Evolutionary conservation across 1,284 basidiomycete species (phyloP).

Genomic region (Leccinum pachyderme): DNA sequence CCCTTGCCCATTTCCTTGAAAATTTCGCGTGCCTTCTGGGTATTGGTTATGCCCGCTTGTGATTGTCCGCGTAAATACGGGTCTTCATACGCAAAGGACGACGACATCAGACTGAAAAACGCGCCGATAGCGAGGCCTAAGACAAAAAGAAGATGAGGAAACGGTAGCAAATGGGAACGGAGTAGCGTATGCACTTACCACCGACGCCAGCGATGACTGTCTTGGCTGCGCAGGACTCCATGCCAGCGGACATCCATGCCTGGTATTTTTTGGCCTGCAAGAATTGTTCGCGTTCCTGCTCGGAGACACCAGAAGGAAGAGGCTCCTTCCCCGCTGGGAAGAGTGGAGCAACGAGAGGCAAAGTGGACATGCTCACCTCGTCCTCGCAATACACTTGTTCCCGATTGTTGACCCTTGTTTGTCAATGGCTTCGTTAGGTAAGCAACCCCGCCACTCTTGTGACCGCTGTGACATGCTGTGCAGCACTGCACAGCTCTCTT

Average conservation of each 20-base stretch:
- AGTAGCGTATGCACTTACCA: constrained; percentile 50
- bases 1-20: constrained; percentile 94
- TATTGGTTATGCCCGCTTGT: constrained; percentile 57
- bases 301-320: constrained; percentile 77
- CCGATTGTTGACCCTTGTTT: neutral
- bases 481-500: too few species aligned
- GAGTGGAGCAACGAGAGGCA: constrained; percentile 45
- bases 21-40: constrained; percentile 81
- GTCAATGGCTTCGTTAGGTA: neutral
- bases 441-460: too few species aligned
- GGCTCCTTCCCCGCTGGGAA: constrained; percentile 70
- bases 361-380: constrained; percentile 21
- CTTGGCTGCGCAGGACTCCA: constrained; percentile 87
- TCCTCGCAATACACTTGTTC: neutral
- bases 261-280: constrained; percentile 76
- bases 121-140: constrained; percentile 89
- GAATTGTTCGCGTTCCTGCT: constrained; percentile 73
- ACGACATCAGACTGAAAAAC: constrained; percentile 95
- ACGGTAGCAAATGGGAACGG: constrained; percentile 6
- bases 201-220: constrained; percentile 71
- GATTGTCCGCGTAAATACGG: constrained; percentile 74
- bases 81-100: constrained; percentile 95
- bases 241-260: constrained; percentile 62
- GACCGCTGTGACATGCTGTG: too few species aligned
- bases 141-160: neutral